A percentile compares a stretch with the other conserved stretches of the same genome.
These are phyloP conservation scores for Mallotus nudiflorus DNA, from an alignment of 345 rosid genomes.

Conservation along the genomic window DNA sequence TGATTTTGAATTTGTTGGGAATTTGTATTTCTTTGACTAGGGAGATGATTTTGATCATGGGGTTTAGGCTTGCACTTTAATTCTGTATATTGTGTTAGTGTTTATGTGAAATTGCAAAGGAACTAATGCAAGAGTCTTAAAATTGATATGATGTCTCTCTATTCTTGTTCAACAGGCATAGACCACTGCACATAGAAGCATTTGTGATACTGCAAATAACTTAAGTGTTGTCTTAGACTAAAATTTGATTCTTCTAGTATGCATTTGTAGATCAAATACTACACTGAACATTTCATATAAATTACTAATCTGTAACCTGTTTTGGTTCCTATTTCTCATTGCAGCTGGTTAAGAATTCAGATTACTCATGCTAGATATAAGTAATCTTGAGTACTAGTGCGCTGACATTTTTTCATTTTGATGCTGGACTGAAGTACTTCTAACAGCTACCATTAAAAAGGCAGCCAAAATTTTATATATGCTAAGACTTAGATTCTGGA, in stretches of 20 bases:
- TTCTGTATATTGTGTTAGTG: not conserved
- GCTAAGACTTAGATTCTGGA: too few species aligned
- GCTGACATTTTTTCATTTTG: not conserved
- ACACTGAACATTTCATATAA: not conserved
- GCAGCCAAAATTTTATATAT: not conserved
- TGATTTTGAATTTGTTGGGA: not conserved
- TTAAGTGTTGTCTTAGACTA: not conserved
- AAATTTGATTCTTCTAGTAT: not conserved
- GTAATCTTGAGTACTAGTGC: not conserved
- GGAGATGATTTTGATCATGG: not conserved
- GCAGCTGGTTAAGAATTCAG: not conserved
- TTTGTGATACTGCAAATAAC: not conserved
- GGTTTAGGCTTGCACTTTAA: not conserved
- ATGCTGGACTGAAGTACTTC: not conserved
- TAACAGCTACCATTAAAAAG: not conserved
- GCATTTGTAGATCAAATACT: not conserved
- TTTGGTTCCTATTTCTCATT: not conserved
- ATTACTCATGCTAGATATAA: not conserved
- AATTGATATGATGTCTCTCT: not conserved
- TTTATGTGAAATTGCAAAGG: not conserved
- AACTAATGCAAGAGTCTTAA: constrained; percentile 5
- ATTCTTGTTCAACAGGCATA: not conserved
- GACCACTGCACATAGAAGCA: not conserved
- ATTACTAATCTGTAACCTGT: not conserved
- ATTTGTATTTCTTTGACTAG: not conserved